Percentiles rank a stretch among this genome's conserved stretches.
These are phyloP conservation scores for Geotrichum phurueaensis DNA, from an alignment of 1,139 yeast species.

Conservation along the genomic window DNA sequence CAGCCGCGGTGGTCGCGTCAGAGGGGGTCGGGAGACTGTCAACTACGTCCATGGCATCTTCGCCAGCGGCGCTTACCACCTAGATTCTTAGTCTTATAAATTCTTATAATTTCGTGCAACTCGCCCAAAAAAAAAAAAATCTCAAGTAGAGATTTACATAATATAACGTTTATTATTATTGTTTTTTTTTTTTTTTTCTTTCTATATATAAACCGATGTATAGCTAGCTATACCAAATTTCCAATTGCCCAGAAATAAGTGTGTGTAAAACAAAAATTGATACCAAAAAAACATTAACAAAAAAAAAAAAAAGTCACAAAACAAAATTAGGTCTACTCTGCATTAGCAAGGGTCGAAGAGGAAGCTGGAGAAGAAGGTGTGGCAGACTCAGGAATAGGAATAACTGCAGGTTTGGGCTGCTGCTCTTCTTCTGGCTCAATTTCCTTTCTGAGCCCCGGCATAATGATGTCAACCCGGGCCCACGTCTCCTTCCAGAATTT, in stretches of 20 bases:
- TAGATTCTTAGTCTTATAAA: background rate
- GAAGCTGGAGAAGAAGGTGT: background rate
- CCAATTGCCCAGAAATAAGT: background rate
- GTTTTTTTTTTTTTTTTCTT: no score
- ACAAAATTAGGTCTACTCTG: background rate
- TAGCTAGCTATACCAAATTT: background rate
- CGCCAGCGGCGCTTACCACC: background rate
- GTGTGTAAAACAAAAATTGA: background rate
- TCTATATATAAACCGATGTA: background rate
- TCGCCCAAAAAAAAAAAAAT: background rate
- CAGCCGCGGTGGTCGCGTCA: background rate
- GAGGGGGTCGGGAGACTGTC: background rate
- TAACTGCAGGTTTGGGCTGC: background rate
- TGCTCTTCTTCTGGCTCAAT: constrained; percentile 6
- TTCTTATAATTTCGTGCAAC: no score
- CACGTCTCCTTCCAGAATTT: constrained; percentile 41
- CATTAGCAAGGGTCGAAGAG: background rate
- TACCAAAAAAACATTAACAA: no score
- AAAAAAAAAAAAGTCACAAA: background rate
- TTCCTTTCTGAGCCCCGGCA: constrained; percentile 43
- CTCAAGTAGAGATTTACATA: background rate
- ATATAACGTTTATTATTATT: background rate
- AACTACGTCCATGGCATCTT: background rate
- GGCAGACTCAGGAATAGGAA: background rate
- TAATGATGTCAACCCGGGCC: constrained; percentile 41